Evolutionary conservation across 768 basidiomycete species (phyloP).

Genomic region (Agaricus subrufescens): DNA sequence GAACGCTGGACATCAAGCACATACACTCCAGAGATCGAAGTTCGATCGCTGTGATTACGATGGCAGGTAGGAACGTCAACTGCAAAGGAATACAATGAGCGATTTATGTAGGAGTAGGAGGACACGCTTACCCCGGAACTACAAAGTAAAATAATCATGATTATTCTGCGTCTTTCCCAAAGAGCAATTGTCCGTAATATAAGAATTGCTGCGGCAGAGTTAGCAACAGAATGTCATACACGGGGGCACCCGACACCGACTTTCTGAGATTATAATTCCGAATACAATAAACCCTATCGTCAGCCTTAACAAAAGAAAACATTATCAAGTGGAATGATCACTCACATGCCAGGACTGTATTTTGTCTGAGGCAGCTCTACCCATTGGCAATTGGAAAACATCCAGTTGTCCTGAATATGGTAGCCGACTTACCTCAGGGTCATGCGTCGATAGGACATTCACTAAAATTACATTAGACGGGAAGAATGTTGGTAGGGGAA

Average conservation of each 20-base stretch:
- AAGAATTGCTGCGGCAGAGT: slow-evolving; percentile 25
- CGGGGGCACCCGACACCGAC: slow-evolving; percentile 14
- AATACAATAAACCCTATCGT: slow-evolving; percentile 26
- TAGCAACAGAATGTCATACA: not conserved
- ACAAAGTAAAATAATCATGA: slow-evolving; percentile 25
- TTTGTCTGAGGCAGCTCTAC: slow-evolving; percentile 21
- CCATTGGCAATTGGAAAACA: not conserved
- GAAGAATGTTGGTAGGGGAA: not conserved
- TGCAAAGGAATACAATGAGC: slow-evolving; percentile 9
- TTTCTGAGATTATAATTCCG: slow-evolving; percentile 33
- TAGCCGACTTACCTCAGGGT: slow-evolving; percentile 16
- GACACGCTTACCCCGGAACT: slow-evolving; percentile 16
- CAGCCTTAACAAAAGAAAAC: not conserved
- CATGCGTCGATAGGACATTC: slow-evolving; percentile 14
- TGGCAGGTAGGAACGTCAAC: slow-evolving; percentile 26
- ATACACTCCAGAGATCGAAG: slow-evolving; percentile 28
- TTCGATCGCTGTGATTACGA: slow-evolving; percentile 29
- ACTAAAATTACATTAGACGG: not conserved
- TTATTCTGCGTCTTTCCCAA: slow-evolving; percentile 32
- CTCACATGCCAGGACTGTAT: slow-evolving; percentile 28
- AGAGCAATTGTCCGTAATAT: slow-evolving; percentile 41
- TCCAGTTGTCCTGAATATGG: not conserved
- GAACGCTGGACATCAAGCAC: not conserved
- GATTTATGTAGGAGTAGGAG: not conserved
- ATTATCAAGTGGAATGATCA: not conserved